These are phyloP conservation scores for Ettlia oleoabundans DNA, from an alignment of 139 green algal species.

Conservation along the genomic window DNA sequence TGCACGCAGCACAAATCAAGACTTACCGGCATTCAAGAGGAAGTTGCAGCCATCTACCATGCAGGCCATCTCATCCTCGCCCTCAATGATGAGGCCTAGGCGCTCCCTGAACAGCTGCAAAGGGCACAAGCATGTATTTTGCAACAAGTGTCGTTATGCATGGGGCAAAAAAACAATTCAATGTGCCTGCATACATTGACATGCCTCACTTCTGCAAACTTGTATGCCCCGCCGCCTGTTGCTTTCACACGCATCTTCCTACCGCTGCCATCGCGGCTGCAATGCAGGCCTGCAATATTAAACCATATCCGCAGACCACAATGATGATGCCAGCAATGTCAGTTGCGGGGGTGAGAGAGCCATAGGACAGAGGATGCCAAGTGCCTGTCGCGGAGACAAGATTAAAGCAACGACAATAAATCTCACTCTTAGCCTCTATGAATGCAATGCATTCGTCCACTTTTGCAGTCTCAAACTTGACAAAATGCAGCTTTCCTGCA, in stretches of 20 bases:
- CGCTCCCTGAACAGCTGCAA: conserved; percentile 74
- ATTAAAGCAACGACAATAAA: background rate
- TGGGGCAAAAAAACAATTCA: too few relatives aligned
- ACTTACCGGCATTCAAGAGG: conserved; percentile 78
- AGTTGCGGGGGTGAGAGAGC: too few relatives aligned
- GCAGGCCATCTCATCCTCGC: conserved; percentile 96
- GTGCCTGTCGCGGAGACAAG: background rate
- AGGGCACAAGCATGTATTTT: background rate
- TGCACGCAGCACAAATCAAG: too few relatives aligned
- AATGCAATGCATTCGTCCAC: conserved; percentile 92
- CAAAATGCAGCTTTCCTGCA: conserved; percentile 93
- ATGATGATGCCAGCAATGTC: too few relatives aligned
- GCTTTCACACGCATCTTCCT: conserved; percentile 66
- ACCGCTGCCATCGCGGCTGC: conserved; percentile 41
- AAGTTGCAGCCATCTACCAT: conserved; percentile 94
- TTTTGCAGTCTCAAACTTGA: conserved; percentile 96
- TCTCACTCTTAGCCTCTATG: conserved; percentile 86
- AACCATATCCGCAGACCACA: too few relatives aligned
- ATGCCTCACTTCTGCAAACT: conserved; percentile 78
- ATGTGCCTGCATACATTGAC: too few relatives aligned
- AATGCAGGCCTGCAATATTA: conserved; percentile 71
- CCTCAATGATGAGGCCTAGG: conserved; percentile 91
- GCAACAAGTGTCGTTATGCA: background rate
- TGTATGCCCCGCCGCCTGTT: conserved; percentile 87
- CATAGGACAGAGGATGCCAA: background rate